Evolutionary conservation across 169 alveolate species (phyloP).

Genomic region (Cryptosporidium ubiquitum): DNA sequence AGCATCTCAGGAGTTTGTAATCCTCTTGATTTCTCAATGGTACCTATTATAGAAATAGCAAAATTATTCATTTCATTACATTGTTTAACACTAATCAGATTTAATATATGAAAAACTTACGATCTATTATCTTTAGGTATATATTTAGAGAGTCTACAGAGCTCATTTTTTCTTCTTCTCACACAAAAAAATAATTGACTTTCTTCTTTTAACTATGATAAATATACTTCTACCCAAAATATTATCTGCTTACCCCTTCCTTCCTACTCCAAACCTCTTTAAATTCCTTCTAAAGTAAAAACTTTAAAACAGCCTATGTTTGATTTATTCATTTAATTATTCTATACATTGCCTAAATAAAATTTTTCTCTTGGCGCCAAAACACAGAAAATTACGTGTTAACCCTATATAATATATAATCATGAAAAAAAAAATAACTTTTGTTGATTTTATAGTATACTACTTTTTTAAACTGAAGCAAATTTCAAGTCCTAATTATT

Average conservation of each 20-base stretch:
- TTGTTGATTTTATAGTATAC: no score
- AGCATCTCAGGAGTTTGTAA: conserved; percentile 62
- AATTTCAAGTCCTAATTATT: no score
- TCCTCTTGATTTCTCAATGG: conserved; percentile 61
- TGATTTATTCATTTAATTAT: background rate
- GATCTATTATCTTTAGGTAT: conserved; percentile 48
- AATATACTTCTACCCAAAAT: background rate
- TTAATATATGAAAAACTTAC: background rate
- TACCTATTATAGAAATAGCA: background rate
- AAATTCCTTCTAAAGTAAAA: no score
- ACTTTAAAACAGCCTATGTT: no score
- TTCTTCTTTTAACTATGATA: no score
- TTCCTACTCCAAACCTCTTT: background rate
- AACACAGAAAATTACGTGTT: background rate
- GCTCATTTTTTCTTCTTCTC: background rate
- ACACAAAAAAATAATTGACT: background rate
- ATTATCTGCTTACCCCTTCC: background rate
- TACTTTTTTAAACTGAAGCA: no score
- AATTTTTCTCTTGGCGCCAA: background rate
- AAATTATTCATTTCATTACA: background rate
- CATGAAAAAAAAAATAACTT: no score
- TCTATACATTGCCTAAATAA: background rate
- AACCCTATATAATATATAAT: no score
- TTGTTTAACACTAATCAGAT: background rate
- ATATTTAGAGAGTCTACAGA: conserved; percentile 22